Evolutionary conservation across 1,139 yeast genomes (phyloP).

Genomic region (Kodamaea anthophila): DNA sequence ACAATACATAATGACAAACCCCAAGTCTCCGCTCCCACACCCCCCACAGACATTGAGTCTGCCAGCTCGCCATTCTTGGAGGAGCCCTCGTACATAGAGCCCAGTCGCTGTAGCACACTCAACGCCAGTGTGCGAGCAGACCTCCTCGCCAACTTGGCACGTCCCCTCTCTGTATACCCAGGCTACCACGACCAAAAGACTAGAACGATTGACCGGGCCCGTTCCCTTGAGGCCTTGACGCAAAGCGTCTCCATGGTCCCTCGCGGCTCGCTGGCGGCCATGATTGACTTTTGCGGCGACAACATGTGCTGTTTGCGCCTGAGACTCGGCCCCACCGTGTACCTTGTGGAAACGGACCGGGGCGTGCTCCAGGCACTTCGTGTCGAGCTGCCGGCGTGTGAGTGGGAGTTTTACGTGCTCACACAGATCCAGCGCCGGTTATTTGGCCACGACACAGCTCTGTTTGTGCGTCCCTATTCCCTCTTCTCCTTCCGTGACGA

Average conservation of each 20-base stretch:
- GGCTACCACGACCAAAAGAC: constrained; percentile 27
- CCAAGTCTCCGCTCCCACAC: constrained; percentile 17
- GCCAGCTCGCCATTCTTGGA: constrained; percentile 47
- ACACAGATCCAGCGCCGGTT: constrained; percentile 45
- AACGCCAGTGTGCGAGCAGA: constrained; percentile 18
- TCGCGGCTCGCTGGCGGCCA: constrained; percentile 35
- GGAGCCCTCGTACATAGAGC: constrained; percentile 19
- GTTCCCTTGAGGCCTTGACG: constrained; percentile 21
- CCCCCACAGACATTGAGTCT: constrained; percentile 27
- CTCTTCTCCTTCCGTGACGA: constrained; percentile 63
- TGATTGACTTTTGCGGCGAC: constrained; percentile 45
- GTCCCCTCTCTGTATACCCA: constrained; percentile 23
- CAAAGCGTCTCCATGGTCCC: constrained; percentile 28
- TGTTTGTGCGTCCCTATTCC: constrained; percentile 45
- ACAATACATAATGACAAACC: constrained; percentile 25
- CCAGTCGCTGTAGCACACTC: constrained; percentile 25
- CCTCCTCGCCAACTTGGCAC: constrained; percentile 19
- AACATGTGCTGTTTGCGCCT: constrained; percentile 52
- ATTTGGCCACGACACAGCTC: constrained; percentile 7
- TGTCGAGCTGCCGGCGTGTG: constrained; percentile 61
- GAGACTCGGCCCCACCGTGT: constrained; percentile 75
- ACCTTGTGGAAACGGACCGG: constrained; percentile 57
- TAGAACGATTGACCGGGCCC: constrained; percentile 15
- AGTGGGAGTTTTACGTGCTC: constrained; percentile 81
- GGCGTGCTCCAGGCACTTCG: constrained; percentile 65